Conservation (phyloP, 2,329 filamentous ascomycete genomes). For the Tricladium varicosporioides region DNA sequence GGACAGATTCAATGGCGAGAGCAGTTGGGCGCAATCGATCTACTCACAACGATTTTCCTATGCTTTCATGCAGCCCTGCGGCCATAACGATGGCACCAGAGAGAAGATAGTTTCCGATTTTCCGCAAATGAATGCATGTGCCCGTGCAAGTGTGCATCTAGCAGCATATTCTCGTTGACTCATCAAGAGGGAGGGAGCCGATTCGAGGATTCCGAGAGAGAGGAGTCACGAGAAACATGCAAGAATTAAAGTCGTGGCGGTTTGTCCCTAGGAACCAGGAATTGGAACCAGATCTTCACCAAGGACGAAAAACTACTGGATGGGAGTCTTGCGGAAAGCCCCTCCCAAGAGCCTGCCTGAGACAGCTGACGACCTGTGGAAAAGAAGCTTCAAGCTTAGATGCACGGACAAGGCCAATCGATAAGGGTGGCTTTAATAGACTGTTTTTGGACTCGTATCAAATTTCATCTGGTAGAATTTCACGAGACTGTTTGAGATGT, state of each 20-base stretch:
- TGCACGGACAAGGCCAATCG: not conserved
- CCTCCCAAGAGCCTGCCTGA: not conserved
- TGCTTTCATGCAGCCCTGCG: conserved; percentile 4
- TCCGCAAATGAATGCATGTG: not conserved
- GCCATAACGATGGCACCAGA: too few relatives aligned
- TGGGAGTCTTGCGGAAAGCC: not conserved
- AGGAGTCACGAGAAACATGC: conserved; percentile 6
- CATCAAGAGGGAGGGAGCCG: conserved; percentile 2
- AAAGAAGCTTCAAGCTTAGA: conserved; percentile 1
- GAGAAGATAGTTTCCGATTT: not conserved
- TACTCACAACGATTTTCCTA: conserved; percentile 1
- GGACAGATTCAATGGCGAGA: conserved; percentile 3
- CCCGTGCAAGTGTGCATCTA: not conserved
- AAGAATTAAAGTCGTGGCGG: conserved; percentile 1
- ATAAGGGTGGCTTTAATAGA: not conserved
- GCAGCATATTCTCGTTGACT: not conserved
- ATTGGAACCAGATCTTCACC: not conserved
- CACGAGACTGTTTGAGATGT: not conserved
- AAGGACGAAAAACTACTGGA: not conserved
- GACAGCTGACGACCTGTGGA: conserved; percentile 1
- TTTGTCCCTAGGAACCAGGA: not conserved
- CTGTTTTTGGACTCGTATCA: too few relatives aligned
- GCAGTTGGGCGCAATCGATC: not conserved
- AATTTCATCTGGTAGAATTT: too few relatives aligned
- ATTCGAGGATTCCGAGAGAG: conserved; percentile 3